Conservation (phyloP, 176 grass and related monocot species). For the Neostapfia colusana region DNA sequence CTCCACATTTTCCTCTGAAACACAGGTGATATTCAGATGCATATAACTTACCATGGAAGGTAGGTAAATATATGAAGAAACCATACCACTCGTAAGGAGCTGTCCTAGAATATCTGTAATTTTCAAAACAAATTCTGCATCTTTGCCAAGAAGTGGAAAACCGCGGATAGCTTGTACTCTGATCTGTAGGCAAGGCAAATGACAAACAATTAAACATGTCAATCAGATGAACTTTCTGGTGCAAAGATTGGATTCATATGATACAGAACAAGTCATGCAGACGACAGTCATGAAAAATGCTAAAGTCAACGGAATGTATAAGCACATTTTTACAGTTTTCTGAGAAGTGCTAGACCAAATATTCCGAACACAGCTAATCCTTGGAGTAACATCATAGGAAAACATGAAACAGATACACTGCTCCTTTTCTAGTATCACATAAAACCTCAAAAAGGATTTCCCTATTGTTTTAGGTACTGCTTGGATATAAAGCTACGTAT, state of each 20-base stretch:
- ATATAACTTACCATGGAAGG: conserved; percentile 19
- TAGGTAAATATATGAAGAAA: conserved; percentile 34
- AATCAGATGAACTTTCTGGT: conserved; percentile 21
- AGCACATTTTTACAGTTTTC: conserved; percentile 3
- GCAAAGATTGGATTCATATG: not conserved
- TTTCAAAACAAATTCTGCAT: conserved; percentile 85
- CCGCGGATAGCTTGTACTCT: conserved; percentile 99
- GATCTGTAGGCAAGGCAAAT: conserved; percentile 58
- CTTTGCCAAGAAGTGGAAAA: conserved; percentile 95
- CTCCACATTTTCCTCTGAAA: conserved; percentile 96
- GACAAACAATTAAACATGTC: conserved; percentile 1
- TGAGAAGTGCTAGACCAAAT: not conserved
- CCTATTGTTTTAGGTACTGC: not conserved
- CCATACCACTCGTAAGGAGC: conserved; percentile 77
- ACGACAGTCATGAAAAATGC: conserved; percentile 8
- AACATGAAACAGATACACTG: not conserved
- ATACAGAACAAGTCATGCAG: not conserved
- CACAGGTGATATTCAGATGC: conserved; percentile 32
- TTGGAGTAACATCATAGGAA: not conserved
- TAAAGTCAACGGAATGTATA: not conserved
- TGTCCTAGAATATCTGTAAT: conserved; percentile 97
- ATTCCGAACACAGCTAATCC: not conserved
- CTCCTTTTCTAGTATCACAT: not conserved
- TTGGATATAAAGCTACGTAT: not conserved
- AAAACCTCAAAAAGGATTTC: not conserved